Evolutionary conservation across 2,329 filamentous ascomycete species (phyloP), one percentile per base, ranked within the genome.

Genomic region (Curvularia spicifera): DNA sequence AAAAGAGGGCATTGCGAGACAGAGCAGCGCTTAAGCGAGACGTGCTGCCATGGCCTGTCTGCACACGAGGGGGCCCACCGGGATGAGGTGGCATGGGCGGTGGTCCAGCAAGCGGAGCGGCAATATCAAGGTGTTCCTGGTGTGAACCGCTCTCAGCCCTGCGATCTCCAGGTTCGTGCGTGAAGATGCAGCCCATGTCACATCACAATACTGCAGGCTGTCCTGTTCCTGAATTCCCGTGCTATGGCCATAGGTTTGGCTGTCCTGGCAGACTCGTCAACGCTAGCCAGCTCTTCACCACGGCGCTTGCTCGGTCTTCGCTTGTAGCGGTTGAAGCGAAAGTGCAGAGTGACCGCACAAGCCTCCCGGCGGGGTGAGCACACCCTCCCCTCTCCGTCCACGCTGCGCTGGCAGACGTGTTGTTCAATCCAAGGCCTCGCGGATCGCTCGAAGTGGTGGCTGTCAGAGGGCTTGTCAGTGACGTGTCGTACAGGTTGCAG

Each of bases 131-230:
- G 50, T 64, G 66, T 69, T 64, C 66, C 64, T 69, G 64, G 59
- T 54, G 60, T 56, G 65, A 66, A 68, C 67, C 49, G 60, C 59
- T 70, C 69, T 70, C 69, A 70, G 66, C 69, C 69, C 65, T 70
- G 65, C 57, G 62, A 64, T 65, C 64, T 62, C 58, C 62, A 53
- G 64, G 63, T 62, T 61, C 55, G 56, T 63, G 65, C 65, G 59
- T 65, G 48, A 43, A 28, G 46, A 64, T 69, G 66, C 66, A 68
- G 65, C 65, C 64, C 60, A 60, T 63, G 59, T 68, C 67, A 68
- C 67, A 66, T 69, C 66, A 65, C 66, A 67, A 42, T 57, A 50
- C 61, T 59, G 49, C 54, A 64, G 56, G 51, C 58, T 53, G 58
- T 64, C 61, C 63, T 51, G 66, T 68, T 64, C 66, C 66, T 67